These are phyloP conservation scores for Cnidoscolus chayamansa DNA, from an alignment of 441 rosid genomes.

Conservation along the genomic window DNA sequence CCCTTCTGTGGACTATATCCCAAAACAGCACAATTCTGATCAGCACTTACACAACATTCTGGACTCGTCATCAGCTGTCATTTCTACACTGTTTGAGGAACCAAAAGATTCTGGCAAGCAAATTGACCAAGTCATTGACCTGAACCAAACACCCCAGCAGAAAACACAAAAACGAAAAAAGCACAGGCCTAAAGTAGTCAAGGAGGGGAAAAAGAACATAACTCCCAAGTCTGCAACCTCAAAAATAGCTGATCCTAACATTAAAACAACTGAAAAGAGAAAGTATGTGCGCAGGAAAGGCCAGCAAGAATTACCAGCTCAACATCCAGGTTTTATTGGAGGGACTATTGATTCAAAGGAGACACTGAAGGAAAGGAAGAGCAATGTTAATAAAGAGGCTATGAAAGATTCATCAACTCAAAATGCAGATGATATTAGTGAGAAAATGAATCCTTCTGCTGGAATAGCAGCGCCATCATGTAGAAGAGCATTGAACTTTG, in stretches of 20 bases:
- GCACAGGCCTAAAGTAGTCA: constrained; percentile 80
- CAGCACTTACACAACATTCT: constrained; percentile 40
- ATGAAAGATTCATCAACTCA: constrained; percentile 42
- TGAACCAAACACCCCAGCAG: constrained; percentile 73
- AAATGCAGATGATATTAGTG: constrained; percentile 30
- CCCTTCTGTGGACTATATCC: constrained; percentile 23
- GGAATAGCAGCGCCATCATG: constrained; percentile 43
- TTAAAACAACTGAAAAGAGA: constrained; percentile 49
- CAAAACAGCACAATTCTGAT: constrained; percentile 22
- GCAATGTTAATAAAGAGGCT: constrained; percentile 45
- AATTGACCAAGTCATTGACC: constrained; percentile 48
- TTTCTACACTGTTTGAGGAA: constrained; percentile 35
- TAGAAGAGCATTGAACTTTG: constrained; percentile 57
- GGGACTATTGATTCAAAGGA: constrained; percentile 27
- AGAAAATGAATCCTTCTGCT: constrained; percentile 23
- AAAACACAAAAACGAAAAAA: constrained; percentile 66
- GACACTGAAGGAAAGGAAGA: constrained; percentile 51
- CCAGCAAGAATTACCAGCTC: constrained; percentile 41
- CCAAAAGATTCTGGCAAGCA: constrained; percentile 31
- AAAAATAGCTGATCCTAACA: constrained; percentile 4
- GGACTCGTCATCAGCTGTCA: constrained; percentile 42
- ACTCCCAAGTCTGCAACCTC: constrained; percentile 36
- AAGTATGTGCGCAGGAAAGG: constrained; percentile 53
- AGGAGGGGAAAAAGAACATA: constrained; percentile 62
- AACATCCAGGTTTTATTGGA: constrained; percentile 30